Evolutionary conservation across 2,329 filamentous ascomycete species (phyloP), one percentile per base, ranked within the genome.

Genomic region (Apiospora malaysiana): DNA sequence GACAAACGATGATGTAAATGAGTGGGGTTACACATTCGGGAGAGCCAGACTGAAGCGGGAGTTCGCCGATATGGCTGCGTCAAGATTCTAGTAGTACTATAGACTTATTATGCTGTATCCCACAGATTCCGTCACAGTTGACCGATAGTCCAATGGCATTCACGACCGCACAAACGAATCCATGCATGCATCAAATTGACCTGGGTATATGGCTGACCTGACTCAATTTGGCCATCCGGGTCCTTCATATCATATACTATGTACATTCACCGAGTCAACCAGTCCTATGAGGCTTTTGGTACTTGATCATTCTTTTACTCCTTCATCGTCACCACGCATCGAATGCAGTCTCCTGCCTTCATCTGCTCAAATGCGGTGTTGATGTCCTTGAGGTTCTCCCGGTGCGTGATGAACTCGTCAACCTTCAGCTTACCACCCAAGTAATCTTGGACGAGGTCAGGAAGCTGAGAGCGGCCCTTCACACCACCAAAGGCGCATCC

Each of bases 371-470:
- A 99, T 25, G 94, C 95, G 68, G 88, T 86, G 87, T 98, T 98
- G 83, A 99, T 97, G 78, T 93, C 90, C 72, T 85, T 85, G 63
- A 99, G 86, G 4, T 88, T 89, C 85, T 97, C 94, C 77, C 95
- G 91, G 86, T 99, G 96, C 43, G 96, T 99, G 85, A 99, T 98
- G 87, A 98, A 98, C 86, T 99, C 96, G 81, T 98, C 95, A 65
- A 98, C 96, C 91, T 98, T 98, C 80, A 99, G 91, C 80, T 92
- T 89, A 77, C 95, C 95, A 69, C 89, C 88, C 82, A 97, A 88
- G 85, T 99, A 99, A 83, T 98, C 95, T 76, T 90, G 85, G 32
- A 99, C 94, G 51, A 99, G 91, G 71, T 88, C 91, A 66, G 93
- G 92, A 75, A 99, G 90, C 85, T 99, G 96, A 45, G 93, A 92